phyloP scores from a whole-genome alignment of 148 eudicot species.

The Diospyros kaki region DNA sequence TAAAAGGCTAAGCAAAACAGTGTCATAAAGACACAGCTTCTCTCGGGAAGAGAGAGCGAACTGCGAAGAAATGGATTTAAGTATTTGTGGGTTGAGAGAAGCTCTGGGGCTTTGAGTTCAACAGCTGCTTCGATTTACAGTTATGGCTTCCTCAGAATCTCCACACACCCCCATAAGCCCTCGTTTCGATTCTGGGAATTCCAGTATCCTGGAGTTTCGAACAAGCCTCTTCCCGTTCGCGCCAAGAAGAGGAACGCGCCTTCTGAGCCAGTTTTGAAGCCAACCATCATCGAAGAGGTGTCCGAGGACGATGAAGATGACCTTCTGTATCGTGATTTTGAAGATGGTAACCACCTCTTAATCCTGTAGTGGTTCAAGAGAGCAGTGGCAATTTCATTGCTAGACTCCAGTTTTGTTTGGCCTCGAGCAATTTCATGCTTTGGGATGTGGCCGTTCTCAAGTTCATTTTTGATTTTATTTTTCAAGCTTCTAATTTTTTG shows the following conservation, averaged over 20 bases:
- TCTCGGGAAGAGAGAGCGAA: not conserved
- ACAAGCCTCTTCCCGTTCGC: slow-evolving; percentile 8
- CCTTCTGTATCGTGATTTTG: slow-evolving; percentile 39
- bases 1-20: not conserved
- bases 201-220: slow-evolving; percentile 1
- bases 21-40: not conserved
- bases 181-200: slow-evolving; percentile 15
- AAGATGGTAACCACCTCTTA: slow-evolving; percentile 30
- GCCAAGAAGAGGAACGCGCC: slow-evolving; percentile 41
- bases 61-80: slow-evolving; percentile 22
- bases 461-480: too few relatives aligned
- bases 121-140: not conserved
- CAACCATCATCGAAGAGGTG: slow-evolving; percentile 46
- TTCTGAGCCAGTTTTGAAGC: slow-evolving; percentile 34
- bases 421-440: too few relatives aligned
- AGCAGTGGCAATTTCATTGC: not conserved
- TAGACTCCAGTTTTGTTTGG: not conserved
- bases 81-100: slow-evolving; percentile 15
- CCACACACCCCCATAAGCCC: not conserved
- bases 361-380: not conserved
- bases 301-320: slow-evolving; percentile 35
- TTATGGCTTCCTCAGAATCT: not conserved
- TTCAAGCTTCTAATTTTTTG: too few relatives aligned
- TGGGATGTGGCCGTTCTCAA: too few relatives aligned
- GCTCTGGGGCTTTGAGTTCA: slow-evolving; percentile 15